Conservation (phyloP, 345 rosid genomes). For the Dipteronia dyeriana region DNA sequence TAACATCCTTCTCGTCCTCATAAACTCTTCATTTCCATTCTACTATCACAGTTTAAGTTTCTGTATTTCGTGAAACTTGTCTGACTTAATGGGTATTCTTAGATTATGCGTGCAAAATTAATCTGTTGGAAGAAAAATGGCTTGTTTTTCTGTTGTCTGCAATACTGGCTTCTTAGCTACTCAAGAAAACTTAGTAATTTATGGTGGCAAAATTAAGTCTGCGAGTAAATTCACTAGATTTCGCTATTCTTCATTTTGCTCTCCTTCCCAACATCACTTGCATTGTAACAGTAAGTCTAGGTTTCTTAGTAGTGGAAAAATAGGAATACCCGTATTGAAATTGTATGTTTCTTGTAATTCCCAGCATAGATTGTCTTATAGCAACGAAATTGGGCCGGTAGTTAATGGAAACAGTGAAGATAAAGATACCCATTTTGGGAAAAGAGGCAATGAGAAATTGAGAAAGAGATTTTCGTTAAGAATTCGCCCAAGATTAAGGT, state of each 20-base stretch:
- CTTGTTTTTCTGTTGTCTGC: constrained; percentile 56
- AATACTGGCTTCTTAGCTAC: constrained; percentile 44
- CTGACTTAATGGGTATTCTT: constrained; percentile 8
- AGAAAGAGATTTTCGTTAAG: constrained; percentile 58
- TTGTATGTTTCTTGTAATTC: constrained; percentile 37
- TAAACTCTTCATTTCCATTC: background rate
- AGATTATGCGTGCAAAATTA: background rate
- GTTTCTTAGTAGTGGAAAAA: constrained; percentile 31
- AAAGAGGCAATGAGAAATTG: constrained; percentile 30
- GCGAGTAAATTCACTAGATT: constrained; percentile 25
- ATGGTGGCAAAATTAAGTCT: constrained; percentile 30
- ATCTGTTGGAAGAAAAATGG: constrained; percentile 42
- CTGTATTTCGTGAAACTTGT: background rate
- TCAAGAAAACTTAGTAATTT: constrained; percentile 28
- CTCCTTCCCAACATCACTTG: constrained; percentile 32
- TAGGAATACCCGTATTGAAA: constrained; percentile 28
- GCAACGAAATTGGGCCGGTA: constrained; percentile 39
- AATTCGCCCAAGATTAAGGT: constrained; percentile 69
- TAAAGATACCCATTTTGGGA: constrained; percentile 32
- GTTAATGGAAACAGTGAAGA: constrained; percentile 35
- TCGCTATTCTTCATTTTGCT: constrained; percentile 22
- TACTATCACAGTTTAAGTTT: background rate
- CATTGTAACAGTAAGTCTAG: constrained; percentile 37
- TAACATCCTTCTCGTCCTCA: background rate
- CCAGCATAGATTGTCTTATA: constrained; percentile 41